A percentile compares a stretch with the other conserved stretches of the same genome.
Evolutionary conservation across 352 stramenopile genomes (phyloP).

Genomic region (Globisporangium canariense): DNA sequence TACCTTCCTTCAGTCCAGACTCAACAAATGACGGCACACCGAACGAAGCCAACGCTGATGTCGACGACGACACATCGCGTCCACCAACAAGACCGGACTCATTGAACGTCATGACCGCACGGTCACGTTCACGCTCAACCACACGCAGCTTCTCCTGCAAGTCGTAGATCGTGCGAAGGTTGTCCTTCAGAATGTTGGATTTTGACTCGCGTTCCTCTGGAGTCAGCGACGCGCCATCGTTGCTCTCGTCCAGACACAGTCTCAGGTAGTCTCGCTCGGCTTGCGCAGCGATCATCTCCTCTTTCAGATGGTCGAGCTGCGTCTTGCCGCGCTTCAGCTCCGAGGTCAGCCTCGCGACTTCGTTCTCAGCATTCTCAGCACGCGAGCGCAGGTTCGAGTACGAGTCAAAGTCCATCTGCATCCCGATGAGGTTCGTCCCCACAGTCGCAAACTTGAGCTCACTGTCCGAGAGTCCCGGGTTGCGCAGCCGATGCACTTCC

Average conservation of each 20-base stretch:
- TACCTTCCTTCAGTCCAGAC: slow-evolving; percentile 52
- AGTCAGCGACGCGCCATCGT: slow-evolving; percentile 14
- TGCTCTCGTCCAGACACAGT: slow-evolving; percentile 61
- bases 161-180: slow-evolving; percentile 75
- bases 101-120: slow-evolving; percentile 40
- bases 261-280: slow-evolving; percentile 77
- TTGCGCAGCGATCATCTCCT: slow-evolving; percentile 86
- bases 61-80: slow-evolving; percentile 9
- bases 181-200: slow-evolving; percentile 68
- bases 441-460: slow-evolving; percentile 68
- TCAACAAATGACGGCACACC: slow-evolving; percentile 37
- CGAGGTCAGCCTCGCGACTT: slow-evolving; percentile 64
- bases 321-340: slow-evolving; percentile 78
- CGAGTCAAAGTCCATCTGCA: slow-evolving; percentile 71
- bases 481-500: slow-evolving; percentile 77
- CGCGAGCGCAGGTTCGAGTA: slow-evolving; percentile 68
- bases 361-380: slow-evolving; percentile 77
- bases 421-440: slow-evolving; percentile 59
- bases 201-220: slow-evolving; percentile 51
- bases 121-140: slow-evolving; percentile 64
- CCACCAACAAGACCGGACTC: slow-evolving; percentile 16
- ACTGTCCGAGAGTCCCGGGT: slow-evolving; percentile 75
- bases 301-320: slow-evolving; percentile 76
- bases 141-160: slow-evolving; percentile 75
- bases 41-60: slow-evolving; percentile 27